Evolutionary conservation across 1,139 yeast genomes (phyloP), one percentile per base, ranked within the genome.

Genomic region (Lodderomyces beijingensis): DNA sequence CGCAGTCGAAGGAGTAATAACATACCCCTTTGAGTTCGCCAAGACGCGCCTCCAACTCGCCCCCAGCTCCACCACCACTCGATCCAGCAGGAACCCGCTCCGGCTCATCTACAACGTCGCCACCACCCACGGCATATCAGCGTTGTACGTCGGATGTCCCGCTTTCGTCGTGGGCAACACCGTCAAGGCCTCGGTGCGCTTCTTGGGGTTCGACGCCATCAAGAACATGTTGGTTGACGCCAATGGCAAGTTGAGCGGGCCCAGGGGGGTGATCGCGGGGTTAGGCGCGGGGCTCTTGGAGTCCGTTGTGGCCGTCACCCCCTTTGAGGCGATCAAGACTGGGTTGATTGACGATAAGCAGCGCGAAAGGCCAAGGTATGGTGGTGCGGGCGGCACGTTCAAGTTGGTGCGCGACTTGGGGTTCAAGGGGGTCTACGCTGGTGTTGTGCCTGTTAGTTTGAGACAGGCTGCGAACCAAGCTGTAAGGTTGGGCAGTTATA

Each of bases 401-500:
- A 70, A 69, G 46, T 69, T 89, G 41, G 64, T 87, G 32, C 66
- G 65, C 40, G 96, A 91, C 53, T 67, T 85, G 54, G 97, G 97
- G 1, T 46, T 89, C 36, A 70, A 65, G 32, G 96, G 96, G 0
- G 70, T 91, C 28, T 91, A 91, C 52, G 79, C 89, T 25, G 98
- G 96, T 23, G 70, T 91, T 5, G 66, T 89, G 7, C 97, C 98
- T 0, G 97, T 91, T 7, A 85, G 96, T 0, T 64, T 89, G 69
- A 77, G 98, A 52, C 98, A 91, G 58, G 97, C 96, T 6, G 81
- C 96, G 5, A 91, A 91, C 56, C 94, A 87, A 47, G 94, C 95
- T 4, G 97, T 91, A 6, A 74, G 98, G 47, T 69, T 91, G 44
- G 97, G 97, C 3, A 82, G 95, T 24, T 91, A 91, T 62, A 88